phyloP scores from a whole-genome alignment of 345 rosid species.

The Eucalyptus virginea region DNA sequence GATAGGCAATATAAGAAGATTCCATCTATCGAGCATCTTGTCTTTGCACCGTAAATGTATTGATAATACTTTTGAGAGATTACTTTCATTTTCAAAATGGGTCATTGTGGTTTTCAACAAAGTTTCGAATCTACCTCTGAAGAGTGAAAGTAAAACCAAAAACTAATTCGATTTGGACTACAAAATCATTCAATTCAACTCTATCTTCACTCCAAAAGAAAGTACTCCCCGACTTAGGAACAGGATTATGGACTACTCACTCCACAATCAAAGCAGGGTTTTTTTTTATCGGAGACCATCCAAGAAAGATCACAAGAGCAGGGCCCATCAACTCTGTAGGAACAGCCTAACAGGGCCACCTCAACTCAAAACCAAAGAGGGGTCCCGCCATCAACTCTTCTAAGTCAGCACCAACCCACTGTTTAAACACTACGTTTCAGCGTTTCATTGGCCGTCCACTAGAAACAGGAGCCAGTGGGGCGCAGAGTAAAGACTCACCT shows the following conservation, averaged over 20 bases:
- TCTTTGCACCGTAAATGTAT: background rate
- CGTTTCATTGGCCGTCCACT: background rate
- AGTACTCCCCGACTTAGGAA: background rate
- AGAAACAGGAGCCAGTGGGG: background rate
- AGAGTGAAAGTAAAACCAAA: background rate
- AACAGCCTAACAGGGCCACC: background rate
- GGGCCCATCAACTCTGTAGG: background rate
- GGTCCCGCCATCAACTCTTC: background rate
- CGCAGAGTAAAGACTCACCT: background rate
- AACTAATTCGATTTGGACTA: background rate
- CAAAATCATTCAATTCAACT: background rate
- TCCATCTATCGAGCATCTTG: accelerated
- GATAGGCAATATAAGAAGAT: background rate
- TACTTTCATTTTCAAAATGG: background rate
- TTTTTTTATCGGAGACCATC: background rate
- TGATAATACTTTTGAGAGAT: background rate
- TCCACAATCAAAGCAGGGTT: background rate
- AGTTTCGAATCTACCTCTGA: accelerated
- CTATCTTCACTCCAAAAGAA: background rate
- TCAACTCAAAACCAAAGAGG: background rate
- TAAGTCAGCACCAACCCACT: background rate
- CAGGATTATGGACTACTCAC: background rate
- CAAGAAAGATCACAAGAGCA: background rate
- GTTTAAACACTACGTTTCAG: background rate
- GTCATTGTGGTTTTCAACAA: accelerated